Evolutionary conservation across 2,329 filamentous ascomycete genomes (phyloP).

Genomic region (Claviceps maximensis): DNA sequence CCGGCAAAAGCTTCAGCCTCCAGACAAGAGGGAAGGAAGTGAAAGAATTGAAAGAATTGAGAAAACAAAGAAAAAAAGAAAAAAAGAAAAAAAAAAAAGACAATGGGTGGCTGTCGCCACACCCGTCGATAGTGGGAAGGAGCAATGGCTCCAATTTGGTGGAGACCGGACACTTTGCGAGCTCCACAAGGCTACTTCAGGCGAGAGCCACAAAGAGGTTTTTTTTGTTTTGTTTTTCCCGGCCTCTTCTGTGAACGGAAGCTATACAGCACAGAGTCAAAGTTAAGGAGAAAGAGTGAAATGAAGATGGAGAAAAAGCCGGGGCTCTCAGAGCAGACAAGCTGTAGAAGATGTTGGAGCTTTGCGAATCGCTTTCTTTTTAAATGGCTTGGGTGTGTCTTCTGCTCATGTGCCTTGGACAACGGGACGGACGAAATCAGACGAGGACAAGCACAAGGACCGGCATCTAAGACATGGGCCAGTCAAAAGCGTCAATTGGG

Average conservation of each 20-base stretch:
- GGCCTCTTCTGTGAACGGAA: no score
- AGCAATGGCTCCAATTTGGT: not conserved
- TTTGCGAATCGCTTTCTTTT: not conserved
- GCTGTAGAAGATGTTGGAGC: not conserved
- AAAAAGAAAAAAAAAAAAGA: not conserved
- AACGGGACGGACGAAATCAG: not conserved
- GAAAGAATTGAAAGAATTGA: not conserved
- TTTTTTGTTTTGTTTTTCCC: not conserved
- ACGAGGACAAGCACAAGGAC: not conserved
- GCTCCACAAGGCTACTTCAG: not conserved
- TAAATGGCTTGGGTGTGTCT: not conserved
- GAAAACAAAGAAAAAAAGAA: not conserved
- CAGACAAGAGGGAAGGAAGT: no score
- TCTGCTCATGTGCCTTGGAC: not conserved
- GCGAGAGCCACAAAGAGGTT: not conserved
- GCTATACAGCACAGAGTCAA: no score
- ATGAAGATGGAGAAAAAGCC: not conserved
- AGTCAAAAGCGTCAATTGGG: conserved; percentile 8
- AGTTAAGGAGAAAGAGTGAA: no score
- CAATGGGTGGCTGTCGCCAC: not conserved
- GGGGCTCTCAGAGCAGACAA: not conserved
- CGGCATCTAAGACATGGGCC: conserved; percentile 2
- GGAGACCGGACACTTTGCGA: not conserved
- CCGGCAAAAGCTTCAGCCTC: not conserved
- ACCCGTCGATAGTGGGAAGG: not conserved